phyloP scores from a whole-genome alignment of 805 yeast species.

The Grigorovia yakushimaensis region DNA sequence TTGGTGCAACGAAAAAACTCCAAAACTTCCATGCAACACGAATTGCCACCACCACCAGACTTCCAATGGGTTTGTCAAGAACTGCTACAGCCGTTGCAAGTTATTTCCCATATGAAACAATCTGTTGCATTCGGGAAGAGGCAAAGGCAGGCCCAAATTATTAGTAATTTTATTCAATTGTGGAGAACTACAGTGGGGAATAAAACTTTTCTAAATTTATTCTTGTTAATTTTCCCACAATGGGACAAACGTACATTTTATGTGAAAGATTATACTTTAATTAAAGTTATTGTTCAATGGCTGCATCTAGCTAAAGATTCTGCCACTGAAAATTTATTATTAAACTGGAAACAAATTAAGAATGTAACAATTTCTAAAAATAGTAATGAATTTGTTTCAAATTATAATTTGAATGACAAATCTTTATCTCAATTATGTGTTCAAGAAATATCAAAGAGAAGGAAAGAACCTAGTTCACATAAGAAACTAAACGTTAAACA shows the following conservation, averaged over 20 bases:
- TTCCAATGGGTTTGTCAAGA: conserved; percentile 31
- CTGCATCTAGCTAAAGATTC: conserved; percentile 52
- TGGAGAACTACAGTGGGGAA: conserved; percentile 51
- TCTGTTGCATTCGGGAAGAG: too few relatives aligned
- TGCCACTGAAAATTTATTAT: conserved; percentile 43
- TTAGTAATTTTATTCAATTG: conserved; percentile 34
- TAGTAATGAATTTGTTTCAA: too few relatives aligned
- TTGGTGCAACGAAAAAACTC: too few relatives aligned
- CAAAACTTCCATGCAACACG: too few relatives aligned
- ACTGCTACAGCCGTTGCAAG: conserved; percentile 11
- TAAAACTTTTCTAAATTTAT: conserved; percentile 58
- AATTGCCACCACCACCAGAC: conserved; percentile 30
- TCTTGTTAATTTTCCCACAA: conserved; percentile 47
- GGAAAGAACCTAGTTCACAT: conserved; percentile 32
- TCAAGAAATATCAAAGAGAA: conserved; percentile 36
- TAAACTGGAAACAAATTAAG: conserved; percentile 36
- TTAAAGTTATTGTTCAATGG: conserved; percentile 39
- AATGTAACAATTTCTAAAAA: too few relatives aligned
- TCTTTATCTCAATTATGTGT: conserved; percentile 39
- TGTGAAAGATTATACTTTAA: conserved; percentile 55
- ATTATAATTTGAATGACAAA: too few relatives aligned
- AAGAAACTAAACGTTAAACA: conserved; percentile 36
- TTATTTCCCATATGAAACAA: too few relatives aligned
- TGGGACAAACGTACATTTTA: conserved; percentile 53
- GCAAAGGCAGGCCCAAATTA: conserved; percentile 20